Percentiles rank a stretch among this genome's conserved stretches.
phyloP scores from a whole-genome alignment of 441 rosid species.

The Sinapis alba region DNA sequence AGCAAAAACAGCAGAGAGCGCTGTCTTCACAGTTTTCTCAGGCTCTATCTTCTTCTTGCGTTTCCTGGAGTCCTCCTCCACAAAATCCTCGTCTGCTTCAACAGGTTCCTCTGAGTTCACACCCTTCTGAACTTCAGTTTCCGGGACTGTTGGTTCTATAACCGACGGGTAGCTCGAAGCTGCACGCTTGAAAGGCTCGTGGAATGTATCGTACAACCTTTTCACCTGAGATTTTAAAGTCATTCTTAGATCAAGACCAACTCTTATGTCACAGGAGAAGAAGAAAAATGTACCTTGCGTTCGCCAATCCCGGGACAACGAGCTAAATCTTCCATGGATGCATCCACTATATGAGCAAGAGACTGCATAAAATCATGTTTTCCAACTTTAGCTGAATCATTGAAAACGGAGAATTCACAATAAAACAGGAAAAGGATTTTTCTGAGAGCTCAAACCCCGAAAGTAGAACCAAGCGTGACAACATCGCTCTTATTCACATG shows the following conservation, averaged over 20 bases:
- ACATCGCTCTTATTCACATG: slow-evolving; percentile 96
- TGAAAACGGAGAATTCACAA: not conserved
- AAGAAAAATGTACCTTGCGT: slow-evolving; percentile 63
- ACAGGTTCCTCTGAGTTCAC: slow-evolving; percentile 48
- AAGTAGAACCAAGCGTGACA: slow-evolving; percentile 94
- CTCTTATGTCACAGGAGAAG: not conserved
- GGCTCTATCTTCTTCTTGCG: slow-evolving; percentile 67
- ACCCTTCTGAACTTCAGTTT: slow-evolving; percentile 44
- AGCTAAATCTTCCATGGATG: slow-evolving; percentile 95
- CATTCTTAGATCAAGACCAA: not conserved
- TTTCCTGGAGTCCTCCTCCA: slow-evolving; percentile 49
- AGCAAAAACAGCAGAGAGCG: slow-evolving; percentile 77
- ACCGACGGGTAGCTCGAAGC: slow-evolving; percentile 50
- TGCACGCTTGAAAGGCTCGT: slow-evolving; percentile 90
- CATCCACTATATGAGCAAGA: slow-evolving; percentile 89
- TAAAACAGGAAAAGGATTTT: not conserved
- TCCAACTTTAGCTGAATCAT: not conserved
- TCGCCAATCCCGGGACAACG: slow-evolving; percentile 98
- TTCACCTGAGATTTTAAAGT: slow-evolving; percentile 57
- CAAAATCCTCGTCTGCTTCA: slow-evolving; percentile 47
- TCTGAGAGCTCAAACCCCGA: slow-evolving; percentile 68
- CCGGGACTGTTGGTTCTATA: slow-evolving; percentile 51
- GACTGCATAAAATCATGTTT: slow-evolving; percentile 53
- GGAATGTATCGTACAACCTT: slow-evolving; percentile 88
- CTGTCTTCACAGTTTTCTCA: slow-evolving; percentile 67